These are phyloP conservation scores for Aspergillus quadrilineatus DNA, from an alignment of 2,329 filamentous ascomycete species.

Conservation along the genomic window DNA sequence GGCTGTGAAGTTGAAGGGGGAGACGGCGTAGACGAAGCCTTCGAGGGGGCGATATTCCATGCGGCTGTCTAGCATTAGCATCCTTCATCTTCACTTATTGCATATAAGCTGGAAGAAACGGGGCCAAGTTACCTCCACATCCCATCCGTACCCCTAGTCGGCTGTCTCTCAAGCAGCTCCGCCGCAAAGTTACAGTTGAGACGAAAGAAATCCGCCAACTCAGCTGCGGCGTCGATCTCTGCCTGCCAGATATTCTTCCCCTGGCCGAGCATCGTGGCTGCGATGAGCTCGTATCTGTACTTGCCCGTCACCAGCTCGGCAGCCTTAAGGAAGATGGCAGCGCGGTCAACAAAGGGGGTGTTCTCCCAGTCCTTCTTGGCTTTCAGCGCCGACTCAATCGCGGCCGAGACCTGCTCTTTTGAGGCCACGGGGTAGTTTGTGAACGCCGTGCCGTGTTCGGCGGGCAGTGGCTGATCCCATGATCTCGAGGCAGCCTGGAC, in stretches of 20 bases:
- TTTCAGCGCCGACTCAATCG: constrained; percentile 76
- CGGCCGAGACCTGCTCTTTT: constrained; percentile 67
- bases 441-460: constrained; percentile 54
- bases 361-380: constrained; percentile 83
- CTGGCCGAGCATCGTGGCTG: constrained; percentile 90
- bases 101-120: not conserved
- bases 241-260: constrained; percentile 99
- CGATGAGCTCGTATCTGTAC: constrained; percentile 94
- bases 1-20: constrained; percentile 95
- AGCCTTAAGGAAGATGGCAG: constrained; percentile 91
- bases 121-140: not conserved
- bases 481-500: constrained; percentile 25
- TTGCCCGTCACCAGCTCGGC: constrained; percentile 85
- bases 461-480: constrained; percentile 29
- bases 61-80: constrained; percentile 30
- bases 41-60: constrained; percentile 89
- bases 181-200: constrained; percentile 56
- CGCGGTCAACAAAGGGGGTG: constrained; percentile 83
- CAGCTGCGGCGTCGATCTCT: constrained; percentile 71
- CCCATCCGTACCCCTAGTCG: not conserved
- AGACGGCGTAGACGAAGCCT: constrained; percentile 91
- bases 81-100: not conserved
- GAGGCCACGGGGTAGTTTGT: constrained; percentile 82
- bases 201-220: constrained; percentile 85
- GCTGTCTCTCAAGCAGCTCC: not conserved